Evolutionary conservation across 2,329 filamentous ascomycete genomes (phyloP).

Genomic region (Westerdykella aurantiaca): DNA sequence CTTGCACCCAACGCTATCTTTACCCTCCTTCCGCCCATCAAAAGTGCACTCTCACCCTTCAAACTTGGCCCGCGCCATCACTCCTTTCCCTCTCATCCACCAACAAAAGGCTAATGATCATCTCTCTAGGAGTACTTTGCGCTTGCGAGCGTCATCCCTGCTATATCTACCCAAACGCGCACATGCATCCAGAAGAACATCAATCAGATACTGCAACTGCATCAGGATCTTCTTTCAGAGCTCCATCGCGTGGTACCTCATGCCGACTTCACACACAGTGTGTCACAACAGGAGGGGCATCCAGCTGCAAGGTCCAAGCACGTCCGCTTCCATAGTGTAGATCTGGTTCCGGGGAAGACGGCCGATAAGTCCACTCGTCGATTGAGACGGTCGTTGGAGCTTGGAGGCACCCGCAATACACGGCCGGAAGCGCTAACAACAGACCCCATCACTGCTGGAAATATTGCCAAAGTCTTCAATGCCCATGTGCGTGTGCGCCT

Average conservation of each 20-base stretch:
- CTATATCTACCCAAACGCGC: slow-evolving; percentile 58
- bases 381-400: slow-evolving; percentile 43
- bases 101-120: not conserved
- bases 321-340: slow-evolving; percentile 45
- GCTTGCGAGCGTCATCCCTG: slow-evolving; percentile 64
- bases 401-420: slow-evolving; percentile 37
- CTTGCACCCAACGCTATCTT: too few relatives aligned
- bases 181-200: slow-evolving; percentile 74
- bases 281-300: slow-evolving; percentile 26
- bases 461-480: slow-evolving; percentile 51
- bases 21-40: too few relatives aligned
- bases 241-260: slow-evolving; percentile 66
- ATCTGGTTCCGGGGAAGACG: slow-evolving; percentile 38
- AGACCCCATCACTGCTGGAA: slow-evolving; percentile 49
- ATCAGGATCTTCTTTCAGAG: slow-evolving; percentile 72
- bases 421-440: slow-evolving; percentile 39
- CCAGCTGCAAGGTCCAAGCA: slow-evolving; percentile 37
- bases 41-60: too few relatives aligned
- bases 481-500: slow-evolving; percentile 41
- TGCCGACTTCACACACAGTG: slow-evolving; percentile 46
- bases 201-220: slow-evolving; percentile 72
- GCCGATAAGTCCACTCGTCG: slow-evolving; percentile 30
- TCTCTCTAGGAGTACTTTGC: slow-evolving; percentile 41
- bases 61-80: not conserved
- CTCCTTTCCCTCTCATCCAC: not conserved